phyloP scores from a whole-genome alignment of 441 rosid genomes.

The Pelargonium australe region DNA sequence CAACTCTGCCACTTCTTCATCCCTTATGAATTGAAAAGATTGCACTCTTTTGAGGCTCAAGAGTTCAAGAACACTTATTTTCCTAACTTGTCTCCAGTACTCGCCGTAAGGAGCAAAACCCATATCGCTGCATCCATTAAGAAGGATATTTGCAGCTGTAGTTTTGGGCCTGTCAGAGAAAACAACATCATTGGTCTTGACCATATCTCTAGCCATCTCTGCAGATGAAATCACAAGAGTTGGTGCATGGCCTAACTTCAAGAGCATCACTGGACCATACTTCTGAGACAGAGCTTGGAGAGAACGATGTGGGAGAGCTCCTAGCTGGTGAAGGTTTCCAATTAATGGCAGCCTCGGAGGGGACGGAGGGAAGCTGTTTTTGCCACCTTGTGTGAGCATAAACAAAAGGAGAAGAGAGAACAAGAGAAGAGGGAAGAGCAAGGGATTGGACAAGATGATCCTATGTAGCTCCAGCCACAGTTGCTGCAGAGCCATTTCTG shows the following conservation, averaged over 20 bases:
- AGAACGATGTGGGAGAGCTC: slow-evolving; percentile 23
- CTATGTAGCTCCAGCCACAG: neutral
- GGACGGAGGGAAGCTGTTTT: slow-evolving; percentile 36
- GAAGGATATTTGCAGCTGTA: slow-evolving; percentile 11
- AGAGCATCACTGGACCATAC: slow-evolving; percentile 30
- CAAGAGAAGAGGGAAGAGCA: slow-evolving; percentile 7
- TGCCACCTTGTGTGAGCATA: slow-evolving; percentile 8
- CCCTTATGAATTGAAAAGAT: slow-evolving; percentile 22
- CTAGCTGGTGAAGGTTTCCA: slow-evolving; percentile 36
- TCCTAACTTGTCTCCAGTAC: slow-evolving; percentile 26
- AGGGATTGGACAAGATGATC: neutral
- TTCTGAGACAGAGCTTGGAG: slow-evolving; percentile 20
- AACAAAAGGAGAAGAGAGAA: neutral
- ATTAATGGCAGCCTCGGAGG: slow-evolving; percentile 32
- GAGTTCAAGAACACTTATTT: slow-evolving; percentile 24
- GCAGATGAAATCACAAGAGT: slow-evolving; percentile 31
- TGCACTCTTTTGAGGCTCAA: slow-evolving; percentile 26
- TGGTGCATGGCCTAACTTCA: slow-evolving; percentile 24
- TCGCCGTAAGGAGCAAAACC: slow-evolving; percentile 26
- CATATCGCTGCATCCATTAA: slow-evolving; percentile 18
- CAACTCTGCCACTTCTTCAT: slow-evolving; percentile 22
- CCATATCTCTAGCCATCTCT: slow-evolving; percentile 25
- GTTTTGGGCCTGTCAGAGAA: slow-evolving; percentile 24
- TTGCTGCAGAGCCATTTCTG: slow-evolving; percentile 2
- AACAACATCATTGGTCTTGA: slow-evolving; percentile 23